Base-by-base conservation (phyloP, 352 stramenopile genomes). In the Pythium dissimile region DNA sequence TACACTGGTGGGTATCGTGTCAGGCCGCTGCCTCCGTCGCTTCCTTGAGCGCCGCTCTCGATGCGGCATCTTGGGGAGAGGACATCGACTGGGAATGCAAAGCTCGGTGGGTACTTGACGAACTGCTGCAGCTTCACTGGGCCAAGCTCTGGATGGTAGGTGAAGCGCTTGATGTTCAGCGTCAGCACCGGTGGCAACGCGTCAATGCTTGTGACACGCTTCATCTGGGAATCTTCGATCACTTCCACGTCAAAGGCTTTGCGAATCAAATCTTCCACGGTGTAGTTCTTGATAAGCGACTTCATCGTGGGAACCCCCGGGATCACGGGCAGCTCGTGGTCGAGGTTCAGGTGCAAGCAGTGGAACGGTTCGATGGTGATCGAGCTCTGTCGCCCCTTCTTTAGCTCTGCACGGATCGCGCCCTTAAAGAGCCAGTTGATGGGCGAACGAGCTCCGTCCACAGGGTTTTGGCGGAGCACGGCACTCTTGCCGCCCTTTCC, bases 361-460 rank as follows among this genome's bases (percentile, higher is more conserved):
- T 94, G 82, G 50, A 94, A 94, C n/a, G 84, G 80, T 55, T 94
- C 84, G 28, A 94, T 86, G 13, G 82, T 94, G 44, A 90, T 90
- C 13, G 81, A 90, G 50, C 77, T 89, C 39, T 90, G 76, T 11
- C 82, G 82, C 8, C 48, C 73, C 27, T 90, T 80, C 57, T 87
- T 88, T 45, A 91, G 59, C 43, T 94, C 84, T 0, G 81, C 90
- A 38, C 84, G 84, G 18, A 94, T 68, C 4, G 78, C 73, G 43
- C 84, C 84, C 54, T 92, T 94, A 39, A 94, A 94, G 27, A 94
- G 63, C 77, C 84, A 91, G 56, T 90, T 94, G 59, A 94, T 88
- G 5, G 84, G 84, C 54, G 84, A 94, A 0, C 74, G 76, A 12
- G 62, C 74, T 10, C 64, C 66, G 35, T 91, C 79, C 15, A 89